These are phyloP conservation scores for Phaffomyces opuntiae DNA, from an alignment of 805 yeast genomes.

Conservation along the genomic window DNA sequence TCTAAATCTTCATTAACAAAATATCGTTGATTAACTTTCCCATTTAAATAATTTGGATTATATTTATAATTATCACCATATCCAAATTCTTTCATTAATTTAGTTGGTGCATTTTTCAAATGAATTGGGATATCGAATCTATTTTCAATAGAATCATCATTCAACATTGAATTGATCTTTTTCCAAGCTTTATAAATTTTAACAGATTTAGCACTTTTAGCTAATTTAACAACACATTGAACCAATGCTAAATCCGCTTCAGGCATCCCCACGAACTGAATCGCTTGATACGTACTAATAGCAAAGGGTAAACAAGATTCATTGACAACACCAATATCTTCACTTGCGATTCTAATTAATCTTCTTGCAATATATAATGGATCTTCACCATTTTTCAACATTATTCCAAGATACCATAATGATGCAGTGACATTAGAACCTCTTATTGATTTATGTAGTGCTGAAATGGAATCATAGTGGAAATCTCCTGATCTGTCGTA, in stretches of 20 bases:
- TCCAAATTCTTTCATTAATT: constrained; percentile 81
- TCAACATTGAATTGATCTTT: constrained; percentile 50
- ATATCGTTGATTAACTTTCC: constrained; percentile 67
- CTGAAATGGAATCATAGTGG: constrained; percentile 93
- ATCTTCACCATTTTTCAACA: constrained; percentile 92
- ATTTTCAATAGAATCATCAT: constrained; percentile 35
- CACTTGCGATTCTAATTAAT: constrained; percentile 92
- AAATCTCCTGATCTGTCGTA: constrained; percentile 87
- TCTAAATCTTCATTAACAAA: constrained; percentile 53
- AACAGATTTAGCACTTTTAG: constrained; percentile 80
- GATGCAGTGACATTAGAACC: constrained; percentile 92
- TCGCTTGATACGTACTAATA: constrained; percentile 75
- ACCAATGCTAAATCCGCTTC: constrained; percentile 87
- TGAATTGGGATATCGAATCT: constrained; percentile 58
- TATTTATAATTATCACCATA: constrained; percentile 83
- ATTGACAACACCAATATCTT: constrained; percentile 85
- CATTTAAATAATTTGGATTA: constrained; percentile 73
- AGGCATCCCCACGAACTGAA: constrained; percentile 88
- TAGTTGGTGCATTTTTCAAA: constrained; percentile 91
- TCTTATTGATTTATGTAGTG: constrained; percentile 87
- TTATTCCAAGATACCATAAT: constrained; percentile 74
- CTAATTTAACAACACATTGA: constrained; percentile 88
- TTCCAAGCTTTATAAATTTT: constrained; percentile 79
- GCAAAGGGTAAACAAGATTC: constrained; percentile 83
- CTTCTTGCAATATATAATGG: constrained; percentile 85